Base-by-base conservation (phyloP, 1,284 basidiomycete species). In the Naganishia sp. region DNA sequence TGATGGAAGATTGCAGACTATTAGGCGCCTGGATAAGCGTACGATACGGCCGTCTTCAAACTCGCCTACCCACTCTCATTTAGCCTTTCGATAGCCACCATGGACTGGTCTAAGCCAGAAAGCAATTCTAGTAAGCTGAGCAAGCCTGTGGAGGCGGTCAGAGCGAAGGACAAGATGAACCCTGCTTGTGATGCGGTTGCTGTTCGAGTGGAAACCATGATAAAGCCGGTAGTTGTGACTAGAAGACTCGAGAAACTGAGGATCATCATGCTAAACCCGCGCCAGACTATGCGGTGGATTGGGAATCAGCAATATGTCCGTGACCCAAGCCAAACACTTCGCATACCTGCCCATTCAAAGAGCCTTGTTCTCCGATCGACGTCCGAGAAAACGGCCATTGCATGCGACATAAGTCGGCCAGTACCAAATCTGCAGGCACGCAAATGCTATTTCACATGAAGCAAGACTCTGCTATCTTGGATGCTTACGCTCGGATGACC, bases 121-220 rank as follows among this genome's bases (percentile, higher is more conserved):
- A 69, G 16, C 66, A 44, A 36, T 63, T 72, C 60, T 10, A 61
- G 23, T 31, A 76, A 65, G n/a, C 57, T 52, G 67, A 76, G 77
- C 7, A 79, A 59, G 21, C 73, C 75, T 28, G 70, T 70, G 3
- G 77, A 78, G 18, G 79, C 74, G 42, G 72, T 71, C 25, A 79
- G 70, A 0, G 79, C 79, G 64, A 81, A 82, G 0, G 75, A 73
- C 18, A 83, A 70, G 5, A 80, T 76, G 72, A 83, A 80, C 2
- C 81, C 82, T 0, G 81, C 80, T 46, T 79, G 70, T 2, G 81
- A 72, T 0, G 80, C 75, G 6, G 75, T 72, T n/a, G 81, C 69
- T 23, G 65, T 61, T 57, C 72, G 70, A 28, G 74, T 71, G 1
- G 73, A 59, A 11, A 84, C 74, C 42, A 84, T 71, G 45, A 82